Evolutionary conservation across 2,329 filamentous ascomycete genomes (phyloP).

Genomic region (Ophiocordyceps polyrhachis-furcata): DNA sequence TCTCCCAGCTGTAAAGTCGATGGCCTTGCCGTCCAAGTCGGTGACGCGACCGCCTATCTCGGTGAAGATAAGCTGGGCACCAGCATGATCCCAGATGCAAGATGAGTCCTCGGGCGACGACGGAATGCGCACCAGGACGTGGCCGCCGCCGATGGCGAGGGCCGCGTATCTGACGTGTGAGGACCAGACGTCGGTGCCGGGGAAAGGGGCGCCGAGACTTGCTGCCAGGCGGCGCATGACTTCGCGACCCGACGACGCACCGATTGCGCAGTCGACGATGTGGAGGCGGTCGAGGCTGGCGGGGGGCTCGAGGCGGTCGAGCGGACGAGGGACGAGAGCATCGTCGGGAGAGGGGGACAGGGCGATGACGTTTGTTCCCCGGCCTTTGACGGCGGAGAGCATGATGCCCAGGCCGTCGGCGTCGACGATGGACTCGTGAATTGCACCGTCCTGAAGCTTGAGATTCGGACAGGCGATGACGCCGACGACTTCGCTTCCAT

Average conservation of each 20-base stretch:
- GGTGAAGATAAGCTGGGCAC: conserved; percentile 36
- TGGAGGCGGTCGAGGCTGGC: conserved; percentile 8
- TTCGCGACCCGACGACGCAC: conserved; percentile 12
- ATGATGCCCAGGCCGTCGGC: conserved; percentile 15
- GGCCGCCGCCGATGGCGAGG: conserved; percentile 17
- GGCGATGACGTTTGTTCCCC: conserved; percentile 11
- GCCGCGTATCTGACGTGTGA: conserved; percentile 21
- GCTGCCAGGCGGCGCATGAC: conserved; percentile 13
- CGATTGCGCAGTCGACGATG: conserved; percentile 16
- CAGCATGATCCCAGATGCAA: conserved; percentile 34
- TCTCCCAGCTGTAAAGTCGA: conserved; percentile 18
- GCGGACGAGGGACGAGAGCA: conserved; percentile 6
- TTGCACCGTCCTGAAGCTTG: conserved; percentile 11
- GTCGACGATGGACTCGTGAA: conserved; percentile 15
- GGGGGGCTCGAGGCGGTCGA: conserved; percentile 7
- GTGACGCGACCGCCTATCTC: conserved; percentile 35
- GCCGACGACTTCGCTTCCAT: conserved; percentile 37
- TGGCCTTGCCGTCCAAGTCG: conserved; percentile 20
- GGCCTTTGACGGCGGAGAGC: conserved; percentile 14
- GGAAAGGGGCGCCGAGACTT: conserved; percentile 13
- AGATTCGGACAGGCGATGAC: conserved; percentile 44
- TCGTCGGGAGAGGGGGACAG: conserved; percentile 2
- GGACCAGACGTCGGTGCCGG: conserved; percentile 20
- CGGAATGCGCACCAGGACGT: conserved; percentile 16
- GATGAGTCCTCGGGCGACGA: conserved; percentile 6